Conservation (phyloP, 225 moss, liverwort and hornwort genomes). For the Climacium dendroides region DNA sequence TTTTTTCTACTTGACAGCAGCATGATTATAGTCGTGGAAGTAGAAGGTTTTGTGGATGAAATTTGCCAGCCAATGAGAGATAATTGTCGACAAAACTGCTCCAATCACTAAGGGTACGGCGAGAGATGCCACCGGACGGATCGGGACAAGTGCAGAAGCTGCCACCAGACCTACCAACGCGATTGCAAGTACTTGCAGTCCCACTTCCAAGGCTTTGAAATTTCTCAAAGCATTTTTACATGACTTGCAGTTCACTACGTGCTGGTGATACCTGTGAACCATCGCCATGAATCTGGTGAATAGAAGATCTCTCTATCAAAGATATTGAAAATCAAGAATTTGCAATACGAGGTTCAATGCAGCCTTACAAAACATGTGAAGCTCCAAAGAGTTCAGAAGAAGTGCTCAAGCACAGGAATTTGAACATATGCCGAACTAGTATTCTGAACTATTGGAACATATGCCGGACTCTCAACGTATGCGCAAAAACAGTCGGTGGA, state of each 20-base stretch:
- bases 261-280: conserved; percentile 12
- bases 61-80: conserved; percentile 29
- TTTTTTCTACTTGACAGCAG: conserved; percentile 31
- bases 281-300: neutral
- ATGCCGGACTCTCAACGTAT: neutral
- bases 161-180: conserved; percentile 46
- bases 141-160: conserved; percentile 24
- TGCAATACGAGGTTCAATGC: neutral
- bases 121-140: conserved; percentile 4
- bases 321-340: neutral
- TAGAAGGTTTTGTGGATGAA: conserved; percentile 48
- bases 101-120: conserved; percentile 32
- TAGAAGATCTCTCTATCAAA: neutral
- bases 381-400: neutral
- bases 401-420: neutral
- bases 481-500: neutral
- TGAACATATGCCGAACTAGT: neutral
- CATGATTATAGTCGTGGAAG: conserved; percentile 79
- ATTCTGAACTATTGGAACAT: neutral
- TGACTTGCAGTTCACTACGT: conserved; percentile 32
- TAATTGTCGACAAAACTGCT: conserved; percentile 28
- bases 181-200: conserved; percentile 34
- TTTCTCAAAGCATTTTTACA: conserved; percentile 16
- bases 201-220: conserved; percentile 28
- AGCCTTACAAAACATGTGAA: neutral